Evolutionary conservation across 192 early-diverging fungal genomes (phyloP).

Genomic region (Coemansia sp.): DNA sequence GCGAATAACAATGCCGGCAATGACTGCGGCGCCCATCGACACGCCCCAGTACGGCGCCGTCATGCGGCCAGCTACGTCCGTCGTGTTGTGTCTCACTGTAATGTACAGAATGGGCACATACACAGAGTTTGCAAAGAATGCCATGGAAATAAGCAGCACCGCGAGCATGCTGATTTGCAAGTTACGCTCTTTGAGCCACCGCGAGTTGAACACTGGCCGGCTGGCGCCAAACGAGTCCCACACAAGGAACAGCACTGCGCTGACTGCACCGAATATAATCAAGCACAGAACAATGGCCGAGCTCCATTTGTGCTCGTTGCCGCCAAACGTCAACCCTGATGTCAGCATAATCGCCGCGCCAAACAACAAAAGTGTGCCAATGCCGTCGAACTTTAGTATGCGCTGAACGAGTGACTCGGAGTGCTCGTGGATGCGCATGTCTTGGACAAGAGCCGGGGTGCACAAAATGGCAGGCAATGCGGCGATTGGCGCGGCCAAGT

Average conservation of each 20-base stretch:
- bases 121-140: slow-evolving; percentile 26
- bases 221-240: slow-evolving; percentile 31
- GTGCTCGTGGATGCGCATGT: slow-evolving; percentile 13
- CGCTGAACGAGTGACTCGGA: slow-evolving; percentile 25
- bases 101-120: slow-evolving; percentile 50
- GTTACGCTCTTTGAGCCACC: slow-evolving; percentile 48
- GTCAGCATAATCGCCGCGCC: slow-evolving; percentile 45
- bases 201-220: slow-evolving; percentile 36
- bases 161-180: slow-evolving; percentile 46
- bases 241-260: slow-evolving; percentile 24
- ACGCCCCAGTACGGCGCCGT: slow-evolving; percentile 45
- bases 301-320: slow-evolving; percentile 51
- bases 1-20: slow-evolving; percentile 26
- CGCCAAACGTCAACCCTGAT: slow-evolving; percentile 41
- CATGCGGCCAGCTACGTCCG: slow-evolving; percentile 30
- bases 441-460: slow-evolving; percentile 31
- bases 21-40: slow-evolving; percentile 26
- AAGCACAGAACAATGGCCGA: slow-evolving; percentile 46
- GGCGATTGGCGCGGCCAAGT: slow-evolving; percentile 42
- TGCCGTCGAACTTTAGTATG: slow-evolving; percentile 29
- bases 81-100: slow-evolving; percentile 23
- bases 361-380: slow-evolving; percentile 34
- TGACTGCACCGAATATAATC: slow-evolving; percentile 42
- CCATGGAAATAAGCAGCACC: slow-evolving; percentile 48
- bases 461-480: slow-evolving; percentile 36